Percentiles rank a stretch among this genome's conserved stretches.
Evolutionary conservation across 257 asterid species (phyloP).

Genomic region (Solanum appendiculatum): DNA sequence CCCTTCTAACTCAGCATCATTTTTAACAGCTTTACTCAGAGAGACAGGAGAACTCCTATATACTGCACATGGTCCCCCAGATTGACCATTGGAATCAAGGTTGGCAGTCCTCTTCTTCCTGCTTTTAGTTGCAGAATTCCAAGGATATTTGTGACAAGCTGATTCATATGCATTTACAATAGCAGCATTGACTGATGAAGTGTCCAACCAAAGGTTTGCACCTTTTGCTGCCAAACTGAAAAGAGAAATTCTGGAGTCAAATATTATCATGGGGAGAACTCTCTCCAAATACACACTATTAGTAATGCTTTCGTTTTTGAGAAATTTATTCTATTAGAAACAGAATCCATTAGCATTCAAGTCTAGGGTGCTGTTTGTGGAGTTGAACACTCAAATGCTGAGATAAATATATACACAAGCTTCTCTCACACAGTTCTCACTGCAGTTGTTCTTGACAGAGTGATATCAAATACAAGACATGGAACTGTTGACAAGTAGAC

Average conservation of each 20-base stretch:
- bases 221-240: constrained; percentile 80
- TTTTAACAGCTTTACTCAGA: constrained; percentile 84
- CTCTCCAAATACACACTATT: neutral
- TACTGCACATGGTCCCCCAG: constrained; percentile 38
- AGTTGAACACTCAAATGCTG: neutral
- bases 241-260: constrained; percentile 2
- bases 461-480: neutral
- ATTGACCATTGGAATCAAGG: constrained; percentile 15
- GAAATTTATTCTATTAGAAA: neutral
- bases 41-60: constrained; percentile 74
- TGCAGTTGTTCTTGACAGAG: neutral
- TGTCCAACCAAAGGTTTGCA: constrained; percentile 77
- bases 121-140: constrained; percentile 16
- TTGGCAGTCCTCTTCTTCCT: constrained; percentile 11
- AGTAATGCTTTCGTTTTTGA: neutral
- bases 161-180: constrained; percentile 53
- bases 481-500: neutral
- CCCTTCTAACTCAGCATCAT: constrained; percentile 89
- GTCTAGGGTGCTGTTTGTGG: neutral
- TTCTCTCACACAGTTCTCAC: neutral
- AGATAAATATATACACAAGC: neutral
- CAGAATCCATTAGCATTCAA: neutral
- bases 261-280: neutral
- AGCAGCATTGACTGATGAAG: constrained; percentile 84
- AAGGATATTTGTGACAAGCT: constrained; percentile 43